These are phyloP conservation scores for Ceratobasidium sp. DNA, from an alignment of 1,284 basidiomycete species.

Conservation along the genomic window DNA sequence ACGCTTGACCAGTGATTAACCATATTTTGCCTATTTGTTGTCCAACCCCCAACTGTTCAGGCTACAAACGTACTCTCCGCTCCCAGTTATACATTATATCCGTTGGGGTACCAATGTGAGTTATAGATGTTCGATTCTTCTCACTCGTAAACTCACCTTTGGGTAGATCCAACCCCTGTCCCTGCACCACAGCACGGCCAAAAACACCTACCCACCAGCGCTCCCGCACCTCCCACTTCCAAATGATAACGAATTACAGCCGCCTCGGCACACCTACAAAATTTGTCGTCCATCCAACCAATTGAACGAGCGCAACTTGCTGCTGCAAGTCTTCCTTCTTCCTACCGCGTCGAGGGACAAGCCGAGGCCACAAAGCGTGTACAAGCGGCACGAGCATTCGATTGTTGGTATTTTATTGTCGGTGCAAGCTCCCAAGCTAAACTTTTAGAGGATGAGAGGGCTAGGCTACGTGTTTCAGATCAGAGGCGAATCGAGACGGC, in stretches of 20 bases:
- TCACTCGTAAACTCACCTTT: neutral
- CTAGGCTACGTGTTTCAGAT: neutral
- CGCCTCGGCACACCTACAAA: neutral
- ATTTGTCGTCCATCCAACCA: neutral
- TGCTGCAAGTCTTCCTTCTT: slow-evolving; percentile 1
- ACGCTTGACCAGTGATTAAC: too few species aligned
- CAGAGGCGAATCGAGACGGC: neutral
- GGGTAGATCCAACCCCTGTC: neutral
- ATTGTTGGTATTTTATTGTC: slow-evolving; percentile 9
- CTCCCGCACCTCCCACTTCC: neutral
- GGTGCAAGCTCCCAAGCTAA: neutral
- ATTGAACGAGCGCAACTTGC: slow-evolving; percentile 5
- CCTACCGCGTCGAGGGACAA: neutral
- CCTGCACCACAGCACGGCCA: neutral
- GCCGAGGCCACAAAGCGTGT: neutral
- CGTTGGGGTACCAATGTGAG: too few species aligned
- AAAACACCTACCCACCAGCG: neutral
- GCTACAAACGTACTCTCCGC: too few species aligned
- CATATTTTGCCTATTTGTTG: too few species aligned
- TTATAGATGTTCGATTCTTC: too few species aligned
- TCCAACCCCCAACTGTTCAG: too few species aligned
- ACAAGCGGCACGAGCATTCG: neutral
- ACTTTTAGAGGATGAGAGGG: neutral
- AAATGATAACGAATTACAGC: neutral
- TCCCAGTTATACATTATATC: too few species aligned